Evolutionary conservation across 768 basidiomycete genomes (phyloP).

Genomic region (Collybia sp.): DNA sequence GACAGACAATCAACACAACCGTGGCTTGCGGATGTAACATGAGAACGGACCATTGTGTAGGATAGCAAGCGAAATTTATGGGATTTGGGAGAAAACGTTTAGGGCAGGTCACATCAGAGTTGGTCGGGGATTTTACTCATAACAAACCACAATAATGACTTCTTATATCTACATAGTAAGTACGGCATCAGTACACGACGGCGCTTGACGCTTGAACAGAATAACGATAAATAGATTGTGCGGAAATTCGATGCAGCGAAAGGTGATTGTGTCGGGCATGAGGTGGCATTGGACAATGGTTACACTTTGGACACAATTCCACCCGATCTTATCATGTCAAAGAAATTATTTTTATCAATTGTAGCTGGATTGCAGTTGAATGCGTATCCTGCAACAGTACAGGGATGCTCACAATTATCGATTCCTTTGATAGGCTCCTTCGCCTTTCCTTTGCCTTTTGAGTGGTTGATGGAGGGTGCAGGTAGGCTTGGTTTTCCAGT

Average conservation of each 20-base stretch:
- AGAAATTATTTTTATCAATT: constrained; percentile 70
- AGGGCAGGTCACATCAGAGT: constrained; percentile 6
- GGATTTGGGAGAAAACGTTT: not conserved
- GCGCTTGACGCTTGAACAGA: no score
- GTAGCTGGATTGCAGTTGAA: constrained; percentile 29
- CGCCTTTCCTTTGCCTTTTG: constrained; percentile 33
- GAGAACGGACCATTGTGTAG: not conserved
- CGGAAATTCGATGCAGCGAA: no score
- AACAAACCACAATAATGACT: no score
- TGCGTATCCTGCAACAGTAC: not conserved
- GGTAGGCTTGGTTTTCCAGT: constrained; percentile 70
- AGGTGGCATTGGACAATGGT: no score
- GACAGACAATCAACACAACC: not conserved
- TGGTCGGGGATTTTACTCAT: no score
- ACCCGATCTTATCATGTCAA: constrained; percentile 80
- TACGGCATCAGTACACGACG: not conserved
- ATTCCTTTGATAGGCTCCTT: constrained; percentile 21
- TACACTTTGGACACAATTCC: constrained; percentile 71
- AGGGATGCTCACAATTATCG: no score
- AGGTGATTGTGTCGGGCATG: no score
- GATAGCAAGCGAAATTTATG: constrained; percentile 1
- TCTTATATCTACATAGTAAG: no score
- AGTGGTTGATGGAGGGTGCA: constrained; percentile 50
- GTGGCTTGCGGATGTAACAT: no score
- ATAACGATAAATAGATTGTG: no score